phyloP scores from a whole-genome alignment of 768 basidiomycete genomes.

The Boletus vinaceobasis region DNA sequence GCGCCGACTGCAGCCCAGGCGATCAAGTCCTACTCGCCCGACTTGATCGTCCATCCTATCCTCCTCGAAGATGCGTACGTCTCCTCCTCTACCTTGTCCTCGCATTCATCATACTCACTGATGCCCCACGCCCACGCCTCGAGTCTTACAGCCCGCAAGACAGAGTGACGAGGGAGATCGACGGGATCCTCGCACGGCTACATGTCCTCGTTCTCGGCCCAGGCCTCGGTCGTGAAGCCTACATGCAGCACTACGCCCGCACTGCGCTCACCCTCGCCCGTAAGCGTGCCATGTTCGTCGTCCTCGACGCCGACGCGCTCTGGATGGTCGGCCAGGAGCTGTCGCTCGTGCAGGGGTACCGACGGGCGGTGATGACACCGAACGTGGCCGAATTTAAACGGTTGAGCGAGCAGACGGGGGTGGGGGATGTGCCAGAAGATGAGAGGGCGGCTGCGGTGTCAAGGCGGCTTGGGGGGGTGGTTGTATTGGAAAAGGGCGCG shows the following conservation, averaged over 20 bases:
- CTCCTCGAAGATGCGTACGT: conserved; percentile 65
- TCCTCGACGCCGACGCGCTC: conserved; percentile 92
- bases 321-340: conserved; percentile 78
- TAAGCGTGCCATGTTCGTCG: conserved; percentile 77
- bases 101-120: not conserved
- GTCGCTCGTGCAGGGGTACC: conserved; percentile 75
- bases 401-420: conserved; percentile 68
- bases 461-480: conserved; percentile 75
- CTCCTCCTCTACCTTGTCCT: not conserved
- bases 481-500: conserved; percentile 85
- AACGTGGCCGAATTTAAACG: conserved; percentile 93
- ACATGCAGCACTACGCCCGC: conserved; percentile 84
- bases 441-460: conserved; percentile 73
- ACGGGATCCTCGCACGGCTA: conserved; percentile 74
- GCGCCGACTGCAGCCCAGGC: conserved; percentile 86
- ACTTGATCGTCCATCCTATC: conserved; percentile 96
- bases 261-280: conserved; percentile 73
- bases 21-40: conserved; percentile 96
- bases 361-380: conserved; percentile 86
- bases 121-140: not conserved
- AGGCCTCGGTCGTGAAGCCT: conserved; percentile 84
- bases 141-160: conserved; percentile 40
- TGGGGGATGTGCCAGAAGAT: conserved; percentile 40
- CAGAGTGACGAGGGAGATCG: conserved; percentile 48
- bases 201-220: conserved; percentile 94